Conservation (phyloP, 2,329 filamentous ascomycete species). For the Paracamarosporium sp. region DNA sequence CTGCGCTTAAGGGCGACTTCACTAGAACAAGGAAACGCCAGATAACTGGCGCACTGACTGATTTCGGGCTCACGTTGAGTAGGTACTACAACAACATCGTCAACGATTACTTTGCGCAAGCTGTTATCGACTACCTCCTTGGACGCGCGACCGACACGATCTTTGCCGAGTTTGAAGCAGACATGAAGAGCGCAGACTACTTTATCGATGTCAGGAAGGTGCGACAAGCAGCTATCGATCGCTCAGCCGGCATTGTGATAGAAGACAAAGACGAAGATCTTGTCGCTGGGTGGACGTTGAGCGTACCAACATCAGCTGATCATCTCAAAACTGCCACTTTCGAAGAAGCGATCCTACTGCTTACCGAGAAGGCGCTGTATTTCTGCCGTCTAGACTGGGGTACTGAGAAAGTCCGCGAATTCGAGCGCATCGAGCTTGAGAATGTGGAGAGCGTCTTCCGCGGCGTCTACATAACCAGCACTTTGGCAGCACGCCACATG, state of each 20-base stretch:
- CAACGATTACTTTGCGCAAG: constrained; percentile 96
- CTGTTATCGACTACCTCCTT: constrained; percentile 90
- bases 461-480: constrained; percentile 90
- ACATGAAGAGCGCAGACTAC: constrained; percentile 92
- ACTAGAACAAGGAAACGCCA: constrained; percentile 90
- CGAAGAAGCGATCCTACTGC: constrained; percentile 84
- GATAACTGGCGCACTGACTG: constrained; percentile 88
- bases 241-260: constrained; percentile 84
- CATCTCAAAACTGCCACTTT: constrained; percentile 73
- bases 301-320: constrained; percentile 76
- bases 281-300: constrained; percentile 86
- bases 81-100: constrained; percentile 86
- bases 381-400: constrained; percentile 94
- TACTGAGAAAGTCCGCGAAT: constrained; percentile 90
- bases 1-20: constrained; percentile 95
- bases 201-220: constrained; percentile 85
- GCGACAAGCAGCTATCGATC: constrained; percentile 87
- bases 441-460: constrained; percentile 76
- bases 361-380: constrained; percentile 87
- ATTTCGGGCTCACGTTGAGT: constrained; percentile 86
- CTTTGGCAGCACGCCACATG: constrained; percentile 76
- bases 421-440: constrained; percentile 81
- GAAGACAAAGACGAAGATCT: constrained; percentile 79
- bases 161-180: constrained; percentile 92
- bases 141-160: constrained; percentile 85